phyloP scores from a whole-genome alignment of 2,329 filamentous ascomycete genomes.

The Graphilbum sp. region DNA sequence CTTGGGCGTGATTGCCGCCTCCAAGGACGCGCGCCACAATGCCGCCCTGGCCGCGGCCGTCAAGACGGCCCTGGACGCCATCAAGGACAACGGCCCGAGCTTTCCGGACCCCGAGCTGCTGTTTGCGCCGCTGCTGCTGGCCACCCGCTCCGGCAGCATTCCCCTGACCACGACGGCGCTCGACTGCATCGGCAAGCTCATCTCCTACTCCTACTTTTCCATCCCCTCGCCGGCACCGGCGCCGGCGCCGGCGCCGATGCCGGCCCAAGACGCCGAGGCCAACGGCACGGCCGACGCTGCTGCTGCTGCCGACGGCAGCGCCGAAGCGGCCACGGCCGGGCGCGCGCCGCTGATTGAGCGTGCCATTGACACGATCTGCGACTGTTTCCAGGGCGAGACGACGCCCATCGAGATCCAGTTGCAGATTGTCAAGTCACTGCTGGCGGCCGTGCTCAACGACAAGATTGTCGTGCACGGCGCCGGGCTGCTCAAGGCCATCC shows the following conservation, averaged over 20 bases:
- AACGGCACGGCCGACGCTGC: slow-evolving; percentile 11
- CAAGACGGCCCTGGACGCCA: slow-evolving; percentile 65
- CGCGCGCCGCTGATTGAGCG: slow-evolving; percentile 76
- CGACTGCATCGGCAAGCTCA: slow-evolving; percentile 97
- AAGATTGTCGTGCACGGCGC: slow-evolving; percentile 98
- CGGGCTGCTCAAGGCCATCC: slow-evolving; percentile 86
- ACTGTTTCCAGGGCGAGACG: slow-evolving; percentile 94
- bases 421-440: slow-evolving; percentile 92
- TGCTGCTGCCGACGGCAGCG: slow-evolving; percentile 14
- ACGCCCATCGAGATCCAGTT: slow-evolving; percentile 86
- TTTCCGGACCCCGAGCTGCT: slow-evolving; percentile 81
- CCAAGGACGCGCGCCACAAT: slow-evolving; percentile 78
- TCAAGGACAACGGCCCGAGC: slow-evolving; percentile 68
- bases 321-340: not conserved
- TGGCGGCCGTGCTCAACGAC: slow-evolving; percentile 92
- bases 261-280: no score
- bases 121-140: slow-evolving; percentile 79
- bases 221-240: slow-evolving; percentile 22
- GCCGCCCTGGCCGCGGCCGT: slow-evolving; percentile 72
- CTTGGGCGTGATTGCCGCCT: slow-evolving; percentile 77
- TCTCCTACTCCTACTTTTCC: slow-evolving; percentile 97
- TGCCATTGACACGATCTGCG: slow-evolving; percentile 97
- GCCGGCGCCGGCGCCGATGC: slow-evolving; percentile 13
- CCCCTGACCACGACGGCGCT: slow-evolving; percentile 77
- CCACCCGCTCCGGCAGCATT: slow-evolving; percentile 72